A percentile compares a stretch with the other conserved stretches of the same genome.
Evolutionary conservation across 495 filamentous ascomycete species (phyloP).

Genomic region (Penicillium diatomitis): DNA sequence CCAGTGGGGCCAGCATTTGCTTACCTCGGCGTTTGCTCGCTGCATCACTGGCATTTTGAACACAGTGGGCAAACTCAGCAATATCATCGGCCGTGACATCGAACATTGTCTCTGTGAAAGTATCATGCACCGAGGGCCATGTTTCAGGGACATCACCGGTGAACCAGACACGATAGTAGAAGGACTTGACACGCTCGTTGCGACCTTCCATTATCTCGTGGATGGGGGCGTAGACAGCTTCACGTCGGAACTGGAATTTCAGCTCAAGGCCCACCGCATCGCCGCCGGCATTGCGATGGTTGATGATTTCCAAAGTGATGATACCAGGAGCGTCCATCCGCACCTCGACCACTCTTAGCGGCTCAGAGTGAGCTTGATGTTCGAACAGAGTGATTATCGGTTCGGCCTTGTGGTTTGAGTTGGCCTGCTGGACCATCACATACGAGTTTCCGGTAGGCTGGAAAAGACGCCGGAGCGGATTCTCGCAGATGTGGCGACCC

Average conservation of each 20-base stretch:
- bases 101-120: slow-evolving; percentile 37
- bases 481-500: slow-evolving; percentile 90
- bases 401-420: neutral
- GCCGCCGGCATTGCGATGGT: slow-evolving; percentile 74
- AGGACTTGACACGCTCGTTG: slow-evolving; percentile 94
- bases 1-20: slow-evolving; percentile 68
- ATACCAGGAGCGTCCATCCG: slow-evolving; percentile 63
- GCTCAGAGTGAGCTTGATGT: slow-evolving; percentile 30
- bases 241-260: slow-evolving; percentile 82
- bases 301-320: slow-evolving; percentile 77
- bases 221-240: slow-evolving; percentile 90
- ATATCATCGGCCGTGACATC: neutral
- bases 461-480: slow-evolving; percentile 85
- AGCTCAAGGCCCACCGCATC: slow-evolving; percentile 70
- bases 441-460: slow-evolving; percentile 75
- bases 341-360: slow-evolving; percentile 76
- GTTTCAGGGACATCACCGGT: slow-evolving; percentile 53
- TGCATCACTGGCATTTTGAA: neutral
- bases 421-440: slow-evolving; percentile 55
- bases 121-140: slow-evolving; percentile 76
- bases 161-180: slow-evolving; percentile 94
- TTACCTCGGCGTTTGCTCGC: neutral
- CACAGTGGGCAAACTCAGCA: neutral
- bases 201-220: slow-evolving; percentile 88
- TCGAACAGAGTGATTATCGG: slow-evolving; percentile 54